Base-by-base conservation (phyloP, 257 asterid species). In the Ophiorrhiza pumila region DNA sequence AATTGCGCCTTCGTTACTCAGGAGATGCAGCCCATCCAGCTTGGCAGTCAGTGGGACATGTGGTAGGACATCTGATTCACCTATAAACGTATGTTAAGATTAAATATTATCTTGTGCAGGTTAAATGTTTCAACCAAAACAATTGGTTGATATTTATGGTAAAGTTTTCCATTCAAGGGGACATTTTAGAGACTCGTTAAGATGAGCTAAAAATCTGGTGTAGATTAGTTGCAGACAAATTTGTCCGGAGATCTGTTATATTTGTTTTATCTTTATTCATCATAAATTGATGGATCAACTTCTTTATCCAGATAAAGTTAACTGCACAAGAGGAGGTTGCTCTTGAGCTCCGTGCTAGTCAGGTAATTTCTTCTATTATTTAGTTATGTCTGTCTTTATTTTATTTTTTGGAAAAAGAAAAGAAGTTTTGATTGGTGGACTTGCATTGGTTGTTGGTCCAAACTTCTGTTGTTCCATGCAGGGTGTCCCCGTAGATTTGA, bases 311-410 rank as follows among this genome's bases (percentile, higher is more conserved):
- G 99, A 86, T 92, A 84, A 95, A 92, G 83, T 77, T 95, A 78
- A 95, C 97, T 75, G 91, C 97, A 59, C 98, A 89, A 80, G 98
- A 92, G 87, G 98, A 95, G 89, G 99, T 95, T 82, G 99, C 96
- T 35, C 99, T 95, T 64, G 99, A 95, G 82, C 96, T 95, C 83
- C 96, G 97, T 76, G 94, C 91, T 42, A 85, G 96, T 81, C 97
- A 92, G 98, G 98, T 92, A 76, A 46, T 7, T 60, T 39, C 42
- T 58, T 37, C 45, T n/a, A 6, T 7, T 49, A 59, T 52, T 22
- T 49, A 45, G 66, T 17, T 59, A 12, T 29, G 17, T 3, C 29
- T 18, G 39, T 49, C 8, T 69, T 18, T 7, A n/a, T 15, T 4
- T 15, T 13, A 15, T 41, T 39, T 37, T 50, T 4, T 7, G 14